phyloP scores from a whole-genome alignment of 2,329 filamentous ascomycete genomes.

The Chaetomium sp. region DNA sequence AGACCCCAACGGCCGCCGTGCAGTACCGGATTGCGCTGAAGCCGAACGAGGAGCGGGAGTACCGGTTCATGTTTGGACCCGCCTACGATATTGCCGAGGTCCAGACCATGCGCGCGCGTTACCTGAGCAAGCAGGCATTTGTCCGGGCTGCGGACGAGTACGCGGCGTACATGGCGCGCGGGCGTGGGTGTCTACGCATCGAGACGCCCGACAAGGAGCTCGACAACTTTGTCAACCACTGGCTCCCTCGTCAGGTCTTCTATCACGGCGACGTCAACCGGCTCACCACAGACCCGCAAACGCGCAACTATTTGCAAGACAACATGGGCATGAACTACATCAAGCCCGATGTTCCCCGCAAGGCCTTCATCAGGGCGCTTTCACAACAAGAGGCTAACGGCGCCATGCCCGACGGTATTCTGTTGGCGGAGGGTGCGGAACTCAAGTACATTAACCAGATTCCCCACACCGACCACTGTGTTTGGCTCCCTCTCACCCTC shows the following conservation, averaged over 20 bases:
- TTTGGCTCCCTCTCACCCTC: constrained; percentile 50
- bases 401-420: constrained; percentile 53
- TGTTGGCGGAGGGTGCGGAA: constrained; percentile 47
- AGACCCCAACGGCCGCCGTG: constrained; percentile 47
- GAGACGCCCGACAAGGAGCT: constrained; percentile 48
- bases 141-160: constrained; percentile 40
- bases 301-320: constrained; percentile 53
- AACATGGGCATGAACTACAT: constrained; percentile 57
- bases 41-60: constrained; percentile 36
- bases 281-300: constrained; percentile 52
- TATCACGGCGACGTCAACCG: constrained; percentile 55
- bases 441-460: constrained; percentile 56
- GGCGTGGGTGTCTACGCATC: constrained; percentile 45
- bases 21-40: constrained; percentile 43
- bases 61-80: constrained; percentile 50
- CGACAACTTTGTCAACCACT: constrained; percentile 54
- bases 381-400: constrained; percentile 48
- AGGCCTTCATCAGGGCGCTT: constrained; percentile 43
- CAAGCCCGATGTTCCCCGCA: constrained; percentile 42
- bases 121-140: constrained; percentile 45
- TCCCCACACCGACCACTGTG: constrained; percentile 54
- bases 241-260: constrained; percentile 51
- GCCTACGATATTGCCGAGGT: constrained; percentile 48
- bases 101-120: constrained; percentile 37
- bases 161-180: constrained; percentile 43